A percentile compares a stretch with the other conserved stretches of the same genome.
Conservation (phyloP, 2,329 filamentous ascomycete species). For the Cladosporium sp. region DNA sequence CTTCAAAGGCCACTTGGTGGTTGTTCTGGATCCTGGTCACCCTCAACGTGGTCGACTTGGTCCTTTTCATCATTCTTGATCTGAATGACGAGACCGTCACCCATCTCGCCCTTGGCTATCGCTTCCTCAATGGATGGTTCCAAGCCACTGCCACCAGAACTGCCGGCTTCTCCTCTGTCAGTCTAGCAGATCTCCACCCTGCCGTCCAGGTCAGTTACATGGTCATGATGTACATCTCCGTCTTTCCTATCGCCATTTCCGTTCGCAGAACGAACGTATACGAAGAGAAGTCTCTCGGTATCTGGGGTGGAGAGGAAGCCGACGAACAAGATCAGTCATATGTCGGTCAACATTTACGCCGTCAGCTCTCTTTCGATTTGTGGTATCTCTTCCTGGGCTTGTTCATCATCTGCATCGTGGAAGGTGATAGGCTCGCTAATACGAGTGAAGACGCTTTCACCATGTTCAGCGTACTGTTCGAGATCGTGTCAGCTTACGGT, state of each 20-base stretch:
- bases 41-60: constrained; percentile 79
- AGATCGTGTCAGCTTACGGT: constrained; percentile 87
- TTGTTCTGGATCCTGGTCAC: constrained; percentile 80
- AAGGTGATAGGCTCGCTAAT: constrained; percentile 70
- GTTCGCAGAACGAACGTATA: constrained; percentile 95
- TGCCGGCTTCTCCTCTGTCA: constrained; percentile 83
- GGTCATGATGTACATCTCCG: constrained; percentile 99
- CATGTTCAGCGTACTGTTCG: constrained; percentile 66
- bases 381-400: constrained; percentile 96
- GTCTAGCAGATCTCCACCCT: constrained; percentile 75
- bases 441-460: constrained; percentile 55
- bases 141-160: constrained; percentile 88
- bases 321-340: constrained; percentile 70
- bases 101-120: constrained; percentile 67
- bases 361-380: constrained; percentile 92
- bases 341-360: constrained; percentile 84
- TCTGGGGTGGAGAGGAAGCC: constrained; percentile 59
- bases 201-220: constrained; percentile 92
- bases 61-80: constrained; percentile 92
- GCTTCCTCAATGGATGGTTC: constrained; percentile 84
- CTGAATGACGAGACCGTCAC: constrained; percentile 71
- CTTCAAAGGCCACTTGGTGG: constrained; percentile 91
- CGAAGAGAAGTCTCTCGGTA: constrained; percentile 82
- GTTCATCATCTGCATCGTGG: constrained; percentile 88
- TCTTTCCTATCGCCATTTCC: constrained; percentile 94